Base-by-base conservation (phyloP, 352 stramenopile species). In the Phytophthora capsici region DNA sequence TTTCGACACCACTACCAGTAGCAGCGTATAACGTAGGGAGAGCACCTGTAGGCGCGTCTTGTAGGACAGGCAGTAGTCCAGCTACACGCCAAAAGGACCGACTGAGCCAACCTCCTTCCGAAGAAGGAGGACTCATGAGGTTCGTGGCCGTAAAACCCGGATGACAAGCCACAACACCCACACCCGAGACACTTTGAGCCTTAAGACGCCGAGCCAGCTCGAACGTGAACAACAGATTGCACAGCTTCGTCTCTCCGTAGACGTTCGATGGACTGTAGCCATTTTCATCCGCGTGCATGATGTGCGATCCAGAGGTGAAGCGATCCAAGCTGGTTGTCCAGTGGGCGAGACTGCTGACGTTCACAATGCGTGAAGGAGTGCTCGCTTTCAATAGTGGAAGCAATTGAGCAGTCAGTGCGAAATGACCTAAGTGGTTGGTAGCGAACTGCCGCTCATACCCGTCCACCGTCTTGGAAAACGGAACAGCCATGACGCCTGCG, bases 191-290 rank as follows among this genome's bases (percentile, higher is more conserved):
- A 9, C 59, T 57, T 1, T 53, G 25, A 1, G 48, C 55, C 2
- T 65, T 37, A 1, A 87, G 20, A 9, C 78, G 75, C 2, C 75
- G 71, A 8, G 73, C 19, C 14, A 87, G 70, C 55, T 89, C 74
- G 2, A 63, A 47, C 8, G 78, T 80, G 57, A 88, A 88, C 4
- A 91, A 50, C 14, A 88, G 13, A 52, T 88, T 89, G 47, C 52
- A 69, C 12, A 89, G 44, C 64, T 91, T 91, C 2, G 77, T 71
- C 26, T 80, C 68, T 2, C 19, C 5, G 51, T 91, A 89, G 4
- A 73, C 73, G 0, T 52, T 37, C 13, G 47, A 56, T 2, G 53
- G 23, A 9, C 37, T 56, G 59, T 84, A 84, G 1, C 40, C 57
- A 22, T 58, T 38, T 2, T 53, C 52, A 22, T 52, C 25, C 14